Evolutionary conservation across 768 basidiomycete species (phyloP).

Genomic region (Trichaptum fuscoviolaceum): DNA sequence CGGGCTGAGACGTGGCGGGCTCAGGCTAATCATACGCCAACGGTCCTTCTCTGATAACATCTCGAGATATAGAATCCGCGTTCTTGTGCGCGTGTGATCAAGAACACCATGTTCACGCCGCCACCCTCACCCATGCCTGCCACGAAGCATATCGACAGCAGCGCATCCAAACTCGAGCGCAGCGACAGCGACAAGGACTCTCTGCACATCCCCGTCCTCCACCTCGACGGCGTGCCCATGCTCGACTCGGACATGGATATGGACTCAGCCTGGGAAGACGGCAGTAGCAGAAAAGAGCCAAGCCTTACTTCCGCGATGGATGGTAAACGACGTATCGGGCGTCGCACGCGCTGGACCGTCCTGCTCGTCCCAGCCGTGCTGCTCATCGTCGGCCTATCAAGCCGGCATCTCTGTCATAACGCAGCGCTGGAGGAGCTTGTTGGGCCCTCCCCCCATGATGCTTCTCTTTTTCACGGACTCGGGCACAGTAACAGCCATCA

Average conservation of each 20-base stretch:
- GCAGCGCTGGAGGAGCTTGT: conserved; percentile 37
- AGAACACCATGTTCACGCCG: background rate
- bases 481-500: conserved; percentile 13
- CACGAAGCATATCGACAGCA: background rate
- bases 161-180: background rate
- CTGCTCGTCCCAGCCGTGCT: conserved; percentile 53
- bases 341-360: conserved; percentile 43
- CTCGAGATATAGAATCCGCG: background rate
- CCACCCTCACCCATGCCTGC: background rate
- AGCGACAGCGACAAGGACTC: background rate
- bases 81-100: background rate
- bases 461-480: conserved; percentile 2
- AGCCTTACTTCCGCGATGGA: background rate
- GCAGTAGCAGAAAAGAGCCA: background rate
- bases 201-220: background rate
- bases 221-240: background rate
- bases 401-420: conserved; percentile 47
- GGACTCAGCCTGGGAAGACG: no score
- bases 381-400: conserved; percentile 46
- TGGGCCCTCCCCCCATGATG: conserved; percentile 28
- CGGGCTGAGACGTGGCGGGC: background rate
- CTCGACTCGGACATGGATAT: background rate
- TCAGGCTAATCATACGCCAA: background rate
- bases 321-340: background rate
- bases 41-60: background rate